Evolutionary conservation across 768 basidiomycete species (phyloP).

Genomic region (Mycena rebaudengoi): DNA sequence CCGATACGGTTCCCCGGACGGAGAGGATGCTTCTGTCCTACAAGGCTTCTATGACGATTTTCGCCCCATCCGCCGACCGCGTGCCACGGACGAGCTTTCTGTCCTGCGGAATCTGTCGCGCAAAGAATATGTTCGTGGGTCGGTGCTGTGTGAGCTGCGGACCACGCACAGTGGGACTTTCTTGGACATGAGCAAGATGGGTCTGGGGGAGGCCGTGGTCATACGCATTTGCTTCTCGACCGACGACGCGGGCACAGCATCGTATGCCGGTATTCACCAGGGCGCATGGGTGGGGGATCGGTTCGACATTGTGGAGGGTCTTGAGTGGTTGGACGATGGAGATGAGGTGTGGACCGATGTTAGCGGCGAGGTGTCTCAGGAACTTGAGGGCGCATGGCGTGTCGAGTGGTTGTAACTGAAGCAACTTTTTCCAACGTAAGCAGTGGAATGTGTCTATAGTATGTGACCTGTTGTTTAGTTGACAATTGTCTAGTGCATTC

Average conservation of each 20-base stretch:
- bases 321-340: slow-evolving; percentile 1
- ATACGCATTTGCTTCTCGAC: slow-evolving; percentile 27
- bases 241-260: slow-evolving; percentile 2
- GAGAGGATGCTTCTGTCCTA: too few relatives aligned
- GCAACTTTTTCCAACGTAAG: too few relatives aligned
- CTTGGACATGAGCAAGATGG: neutral
- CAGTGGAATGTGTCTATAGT: too few relatives aligned
- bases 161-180: too few relatives aligned
- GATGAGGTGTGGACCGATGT: neutral
- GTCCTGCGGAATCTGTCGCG: slow-evolving; percentile 18
- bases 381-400: neutral
- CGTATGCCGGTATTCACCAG: slow-evolving; percentile 20
- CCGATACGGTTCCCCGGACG: too few relatives aligned
- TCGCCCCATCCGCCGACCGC: neutral
- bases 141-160: neutral
- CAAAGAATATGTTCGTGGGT: slow-evolving; percentile 1
- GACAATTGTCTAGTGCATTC: too few relatives aligned
- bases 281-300: slow-evolving; percentile 32
- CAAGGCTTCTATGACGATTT: too few relatives aligned
- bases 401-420: neutral
- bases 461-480: too few relatives aligned
- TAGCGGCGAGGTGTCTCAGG: neutral
- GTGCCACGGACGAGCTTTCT: neutral
- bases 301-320: slow-evolving; percentile 20
- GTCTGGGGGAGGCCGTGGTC: slow-evolving; percentile 15